A percentile compares a stretch with the other conserved stretches of the same genome.
phyloP scores from a whole-genome alignment of 1,139 yeast genomes.

The Lodderomyces orthopsilosis region DNA sequence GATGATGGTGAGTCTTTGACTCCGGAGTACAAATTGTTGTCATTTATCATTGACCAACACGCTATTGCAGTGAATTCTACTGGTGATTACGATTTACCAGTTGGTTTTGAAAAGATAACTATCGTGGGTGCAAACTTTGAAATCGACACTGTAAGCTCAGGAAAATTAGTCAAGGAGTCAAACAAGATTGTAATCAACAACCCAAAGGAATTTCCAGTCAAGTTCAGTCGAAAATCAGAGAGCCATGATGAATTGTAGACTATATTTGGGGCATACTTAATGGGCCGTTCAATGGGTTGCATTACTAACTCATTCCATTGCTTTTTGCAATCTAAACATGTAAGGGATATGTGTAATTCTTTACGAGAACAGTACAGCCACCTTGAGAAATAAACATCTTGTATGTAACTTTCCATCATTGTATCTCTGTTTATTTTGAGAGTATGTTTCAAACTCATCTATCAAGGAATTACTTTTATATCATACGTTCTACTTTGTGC shows the following conservation, averaged over 20 bases:
- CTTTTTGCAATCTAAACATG: too few relatives aligned
- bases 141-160: conserved; percentile 16
- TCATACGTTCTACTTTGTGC: too few relatives aligned
- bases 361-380: too few relatives aligned
- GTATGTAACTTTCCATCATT: too few relatives aligned
- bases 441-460: too few relatives aligned
- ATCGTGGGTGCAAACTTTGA: conserved; percentile 18
- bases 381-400: too few relatives aligned
- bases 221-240: neutral
- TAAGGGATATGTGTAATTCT: too few relatives aligned
- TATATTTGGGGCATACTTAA: too few relatives aligned
- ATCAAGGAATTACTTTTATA: too few relatives aligned
- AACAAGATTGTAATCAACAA: neutral
- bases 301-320: too few relatives aligned
- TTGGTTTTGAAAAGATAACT: conserved; percentile 58
- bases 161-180: neutral
- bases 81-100: conserved; percentile 10
- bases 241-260: conserved; percentile 29
- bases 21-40: conserved; percentile 15
- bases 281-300: too few relatives aligned
- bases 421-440: too few relatives aligned
- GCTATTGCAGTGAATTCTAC: neutral
- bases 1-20: conserved; percentile 81
- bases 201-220: neutral
- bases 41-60: conserved; percentile 24